Evolutionary conservation across 2,329 filamentous ascomycete genomes (phyloP).

Genomic region (Apiospora rasikravindrae): DNA sequence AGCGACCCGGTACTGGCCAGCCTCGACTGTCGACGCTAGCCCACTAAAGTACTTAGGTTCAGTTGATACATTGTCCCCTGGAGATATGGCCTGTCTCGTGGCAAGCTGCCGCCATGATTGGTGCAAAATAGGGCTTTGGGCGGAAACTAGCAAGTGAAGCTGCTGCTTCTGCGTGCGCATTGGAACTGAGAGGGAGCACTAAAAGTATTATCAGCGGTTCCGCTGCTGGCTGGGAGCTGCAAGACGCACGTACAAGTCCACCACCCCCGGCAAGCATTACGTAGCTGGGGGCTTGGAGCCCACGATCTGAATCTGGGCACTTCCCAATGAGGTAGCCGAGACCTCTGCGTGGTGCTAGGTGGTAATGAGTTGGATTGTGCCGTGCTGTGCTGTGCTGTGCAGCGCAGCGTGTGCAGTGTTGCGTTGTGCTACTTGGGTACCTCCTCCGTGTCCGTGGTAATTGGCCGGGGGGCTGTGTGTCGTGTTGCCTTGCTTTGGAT

Average conservation of each 20-base stretch:
- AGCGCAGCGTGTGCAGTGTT: background rate
- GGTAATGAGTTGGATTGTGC: background rate
- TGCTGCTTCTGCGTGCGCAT: background rate
- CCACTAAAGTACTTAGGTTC: background rate
- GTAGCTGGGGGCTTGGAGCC: conserved; percentile 6
- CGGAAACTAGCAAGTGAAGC: background rate
- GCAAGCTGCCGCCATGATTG: background rate
- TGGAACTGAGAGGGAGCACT: background rate
- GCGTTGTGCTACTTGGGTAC: conserved; percentile 2
- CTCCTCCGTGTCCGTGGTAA: background rate
- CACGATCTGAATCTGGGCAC: conserved; percentile 12
- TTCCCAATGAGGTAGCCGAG: conserved; percentile 15
- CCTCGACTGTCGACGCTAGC: background rate
- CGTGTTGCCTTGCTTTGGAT: conserved; percentile 9
- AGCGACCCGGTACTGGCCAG: background rate
- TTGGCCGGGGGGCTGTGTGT: background rate
- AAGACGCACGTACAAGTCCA: conserved; percentile 1
- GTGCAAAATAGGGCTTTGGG: background rate
- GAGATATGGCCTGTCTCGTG: background rate
- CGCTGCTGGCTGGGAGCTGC: background rate
- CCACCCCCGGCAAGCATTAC: background rate
- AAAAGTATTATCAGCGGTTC: background rate
- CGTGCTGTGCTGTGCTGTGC: background rate
- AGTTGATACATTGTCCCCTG: background rate
- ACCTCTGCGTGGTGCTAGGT: background rate